These are phyloP conservation scores for Claviceps humidiphila DNA, from an alignment of 2,329 filamentous ascomycete species.

Conservation along the genomic window DNA sequence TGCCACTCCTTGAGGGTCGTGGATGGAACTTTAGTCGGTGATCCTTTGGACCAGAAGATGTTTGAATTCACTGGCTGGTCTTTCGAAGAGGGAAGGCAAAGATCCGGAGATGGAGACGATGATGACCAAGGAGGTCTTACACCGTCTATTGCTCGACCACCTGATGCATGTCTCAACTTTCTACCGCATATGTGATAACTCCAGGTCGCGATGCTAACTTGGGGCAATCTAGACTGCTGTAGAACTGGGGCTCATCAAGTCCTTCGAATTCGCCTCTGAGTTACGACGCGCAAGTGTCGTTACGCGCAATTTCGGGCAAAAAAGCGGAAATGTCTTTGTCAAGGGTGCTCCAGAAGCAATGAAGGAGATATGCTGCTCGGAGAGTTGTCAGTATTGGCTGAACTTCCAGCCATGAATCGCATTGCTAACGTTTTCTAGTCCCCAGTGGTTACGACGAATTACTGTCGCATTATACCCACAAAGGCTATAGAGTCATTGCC, in stretches of 20 bases:
- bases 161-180: slow-evolving; percentile 27
- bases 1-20: slow-evolving; percentile 84
- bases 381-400: slow-evolving; percentile 49
- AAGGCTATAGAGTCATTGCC: slow-evolving; percentile 91
- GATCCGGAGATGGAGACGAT: slow-evolving; percentile 48
- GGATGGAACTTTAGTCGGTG: slow-evolving; percentile 79
- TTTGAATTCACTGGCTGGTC: slow-evolving; percentile 92
- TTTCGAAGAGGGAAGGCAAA: slow-evolving; percentile 76
- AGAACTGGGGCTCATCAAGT: slow-evolving; percentile 80
- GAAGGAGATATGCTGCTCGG: slow-evolving; percentile 76
- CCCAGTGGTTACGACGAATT: slow-evolving; percentile 83
- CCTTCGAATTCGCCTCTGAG: slow-evolving; percentile 91
- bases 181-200: background rate
- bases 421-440: slow-evolving; percentile 32
- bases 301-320: slow-evolving; percentile 74
- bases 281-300: slow-evolving; percentile 86
- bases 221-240: slow-evolving; percentile 35
- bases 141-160: slow-evolving; percentile 81
- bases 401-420: background rate
- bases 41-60: slow-evolving; percentile 95
- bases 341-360: slow-evolving; percentile 96
- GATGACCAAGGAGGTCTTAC: slow-evolving; percentile 65
- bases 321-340: slow-evolving; percentile 77
- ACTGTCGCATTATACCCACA: slow-evolving; percentile 81
- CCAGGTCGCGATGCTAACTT: slow-evolving; percentile 11